Percentiles rank a stretch among this genome's conserved stretches.
These are phyloP conservation scores for Epicoccum nigrum DNA, from an alignment of 2,329 filamentous ascomycete genomes.

Conservation along the genomic window DNA sequence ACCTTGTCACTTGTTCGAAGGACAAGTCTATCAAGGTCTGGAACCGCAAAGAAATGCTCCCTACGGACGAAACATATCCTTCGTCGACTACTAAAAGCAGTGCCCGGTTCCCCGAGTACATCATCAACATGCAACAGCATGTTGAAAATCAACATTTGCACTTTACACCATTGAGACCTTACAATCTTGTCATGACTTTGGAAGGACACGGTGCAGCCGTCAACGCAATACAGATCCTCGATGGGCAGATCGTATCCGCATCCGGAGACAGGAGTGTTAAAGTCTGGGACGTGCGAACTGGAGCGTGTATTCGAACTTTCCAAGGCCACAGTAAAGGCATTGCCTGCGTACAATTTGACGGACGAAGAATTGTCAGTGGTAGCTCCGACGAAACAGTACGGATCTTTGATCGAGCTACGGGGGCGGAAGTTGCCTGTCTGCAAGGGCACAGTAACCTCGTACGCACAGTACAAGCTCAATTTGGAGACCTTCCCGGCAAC, in stretches of 20 bases:
- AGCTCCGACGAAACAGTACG: slow-evolving; percentile 96
- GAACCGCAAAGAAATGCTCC: slow-evolving; percentile 67
- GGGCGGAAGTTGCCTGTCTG: slow-evolving; percentile 87
- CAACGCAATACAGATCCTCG: slow-evolving; percentile 91
- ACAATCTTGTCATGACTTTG: slow-evolving; percentile 77
- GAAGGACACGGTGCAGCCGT: slow-evolving; percentile 89
- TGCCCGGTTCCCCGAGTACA: slow-evolving; percentile 59
- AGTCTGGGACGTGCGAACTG: slow-evolving; percentile 88
- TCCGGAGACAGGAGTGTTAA: slow-evolving; percentile 94
- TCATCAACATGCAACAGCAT: slow-evolving; percentile 57
- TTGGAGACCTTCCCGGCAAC: slow-evolving; percentile 85
- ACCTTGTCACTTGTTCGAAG: slow-evolving; percentile 95
- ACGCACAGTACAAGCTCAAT: slow-evolving; percentile 92
- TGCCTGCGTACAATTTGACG: slow-evolving; percentile 96
- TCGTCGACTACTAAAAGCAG: slow-evolving; percentile 49
- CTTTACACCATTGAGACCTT: slow-evolving; percentile 68
- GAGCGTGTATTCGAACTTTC: slow-evolving; percentile 76
- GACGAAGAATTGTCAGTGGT: slow-evolving; percentile 88
- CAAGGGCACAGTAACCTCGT: slow-evolving; percentile 84
- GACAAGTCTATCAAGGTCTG: slow-evolving; percentile 97
- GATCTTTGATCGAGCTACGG: slow-evolving; percentile 86
- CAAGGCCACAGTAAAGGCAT: slow-evolving; percentile 93
- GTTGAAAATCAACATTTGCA: slow-evolving; percentile 46
- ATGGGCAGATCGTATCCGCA: slow-evolving; percentile 87
- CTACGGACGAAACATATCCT: slow-evolving; percentile 49